Base-by-base conservation (phyloP, 768 basidiomycete genomes). In the Mycena galopus region DNA sequence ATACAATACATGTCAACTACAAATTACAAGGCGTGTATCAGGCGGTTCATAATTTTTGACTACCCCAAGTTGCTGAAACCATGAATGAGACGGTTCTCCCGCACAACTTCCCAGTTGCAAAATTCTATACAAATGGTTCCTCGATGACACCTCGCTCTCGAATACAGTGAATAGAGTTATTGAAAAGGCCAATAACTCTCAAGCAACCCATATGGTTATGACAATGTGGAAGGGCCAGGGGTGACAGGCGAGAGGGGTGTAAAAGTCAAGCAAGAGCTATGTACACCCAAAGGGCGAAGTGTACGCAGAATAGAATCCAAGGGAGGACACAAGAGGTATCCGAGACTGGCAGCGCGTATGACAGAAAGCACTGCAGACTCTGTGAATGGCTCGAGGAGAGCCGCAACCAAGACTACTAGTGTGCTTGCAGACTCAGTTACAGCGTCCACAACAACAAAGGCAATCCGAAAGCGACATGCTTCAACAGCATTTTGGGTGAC, bases 361-460 rank as follows among this genome's bases (percentile, higher is more conserved):
- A 88, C 69, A 35, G 94, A 92, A 35, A 92, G 84, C 30, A 96
- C 81, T 47, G 97, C 81, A 53, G 90, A 92, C 82, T 99, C 98
- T 21, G 96, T 98, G 79, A 98, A 91, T 2, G 98, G 98, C 80
- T 99, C 98, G n/a, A 94, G 76, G 64, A 98, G 66, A 0, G 96
- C 98, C 21, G 96, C 97, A 11, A 88, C 86, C 50, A 95, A 80
- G 10, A 95, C 93, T 96, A 99, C n/a, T n/a, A n/a, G n/a, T 99
- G 77, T 91, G 92, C 81, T 97, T 98, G 63, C 98, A 90, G 35
- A 99, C 97, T 53, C 98, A 91, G 77, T 99, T 96, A 98, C 98
- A 99, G 3, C 98, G 92, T 23, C 96, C 91, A 32, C 98, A 91
- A 39, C 98, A 89, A 87, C 90, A 90, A 69, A 98, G 86, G 82